Evolutionary conservation across 352 stramenopile genomes (phyloP), one percentile per base, ranked within the genome.

Genomic region (Thalassiosira pacifica): DNA sequence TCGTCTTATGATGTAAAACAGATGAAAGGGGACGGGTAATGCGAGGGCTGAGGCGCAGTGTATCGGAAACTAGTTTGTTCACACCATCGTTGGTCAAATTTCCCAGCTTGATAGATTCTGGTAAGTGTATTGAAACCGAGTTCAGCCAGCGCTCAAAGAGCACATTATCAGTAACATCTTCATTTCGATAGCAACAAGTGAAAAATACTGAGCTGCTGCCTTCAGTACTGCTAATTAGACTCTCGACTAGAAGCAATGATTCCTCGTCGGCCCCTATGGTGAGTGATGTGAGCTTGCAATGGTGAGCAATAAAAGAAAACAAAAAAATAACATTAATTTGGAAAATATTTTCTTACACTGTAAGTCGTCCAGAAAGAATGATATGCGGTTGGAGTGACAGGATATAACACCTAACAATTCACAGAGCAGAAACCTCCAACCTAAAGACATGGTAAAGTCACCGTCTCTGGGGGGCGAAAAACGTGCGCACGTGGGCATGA

Each of bases 41-140:
- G 27, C 80, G 80, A 63, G 80, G 80, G 42, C 45, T 74, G 2
- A 79, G 52, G 55, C 60, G 65, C 8, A 87, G 60, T 29, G 73
- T 64, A 26, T 87, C 80, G n/a, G 80, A 87, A 48, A 87, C 42
- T 10, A 87, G 48, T 40, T 79, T 18, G 53, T 88, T 85, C 6
- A 86, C 61, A n/a, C 76, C 76, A 29, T 77, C 37, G 27, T n/a
- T 19, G 40, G 19, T 78, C 0, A 88, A 48, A 42, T 75, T 79
- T 63, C 52, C 31, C n/a, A 88, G 27, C 24, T 77, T 63, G 11
- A 88, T 78, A 31, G n/a, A 40, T 29, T 80, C 65, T 34, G 84
- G 67, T 53, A 32, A 64, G 74, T 29, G 5, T 24, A 8, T 34
- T 34, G 10, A 78, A 79, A 37, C 34, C 34, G 67, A 76, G 22